Evolutionary conservation across 306 rosid genomes (phyloP).

Genomic region (Quercus dentata): DNA sequence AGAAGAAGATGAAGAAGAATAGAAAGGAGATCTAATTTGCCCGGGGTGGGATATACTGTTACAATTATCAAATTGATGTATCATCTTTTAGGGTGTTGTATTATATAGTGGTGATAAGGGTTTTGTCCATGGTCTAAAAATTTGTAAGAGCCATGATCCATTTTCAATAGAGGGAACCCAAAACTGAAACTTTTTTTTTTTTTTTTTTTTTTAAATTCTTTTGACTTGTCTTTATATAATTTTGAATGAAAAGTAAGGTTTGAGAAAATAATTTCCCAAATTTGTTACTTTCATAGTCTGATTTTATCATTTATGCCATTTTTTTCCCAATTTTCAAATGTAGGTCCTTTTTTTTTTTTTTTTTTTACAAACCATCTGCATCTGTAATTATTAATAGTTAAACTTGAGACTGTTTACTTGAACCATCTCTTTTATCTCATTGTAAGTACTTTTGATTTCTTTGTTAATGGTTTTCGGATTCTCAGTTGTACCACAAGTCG

Average conservation of each 20-base stretch:
- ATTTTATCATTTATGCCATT: background rate
- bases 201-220: background rate
- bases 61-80: background rate
- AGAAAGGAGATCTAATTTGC: slow-evolving; percentile 5
- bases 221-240: background rate
- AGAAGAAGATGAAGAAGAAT: slow-evolving; percentile 25
- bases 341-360: too few species aligned
- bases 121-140: background rate
- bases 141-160: background rate
- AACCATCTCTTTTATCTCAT: too few species aligned
- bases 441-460: too few species aligned
- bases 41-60: background rate
- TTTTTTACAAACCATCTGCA: too few species aligned
- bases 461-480: too few species aligned
- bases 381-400: too few species aligned
- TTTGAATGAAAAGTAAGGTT: background rate
- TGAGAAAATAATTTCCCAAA: background rate
- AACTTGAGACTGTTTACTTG: too few species aligned
- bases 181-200: background rate
- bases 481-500: too few species aligned
- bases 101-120: slow-evolving; percentile 9
- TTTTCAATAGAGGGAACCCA: background rate
- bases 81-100: background rate
- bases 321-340: too few species aligned
- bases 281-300: background rate